Conservation (phyloP, 352 stramenopile species). For the Peronospora tabacina region DNA sequence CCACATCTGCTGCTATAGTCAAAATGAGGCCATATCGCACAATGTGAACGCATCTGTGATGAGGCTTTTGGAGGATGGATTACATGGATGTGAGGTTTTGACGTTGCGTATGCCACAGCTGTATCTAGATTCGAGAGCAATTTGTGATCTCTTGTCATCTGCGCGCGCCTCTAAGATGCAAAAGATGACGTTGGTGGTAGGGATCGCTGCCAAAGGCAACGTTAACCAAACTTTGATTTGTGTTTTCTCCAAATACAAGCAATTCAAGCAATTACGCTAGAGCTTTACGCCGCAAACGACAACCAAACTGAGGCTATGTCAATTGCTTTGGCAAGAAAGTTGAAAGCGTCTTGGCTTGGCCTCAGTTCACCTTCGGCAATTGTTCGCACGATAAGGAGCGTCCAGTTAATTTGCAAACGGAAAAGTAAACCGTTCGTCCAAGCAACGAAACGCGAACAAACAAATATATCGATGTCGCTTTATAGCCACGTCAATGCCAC, state of each 20-base stretch:
- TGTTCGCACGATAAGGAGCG: slow-evolving; percentile 1
- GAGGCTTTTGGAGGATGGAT: slow-evolving; percentile 35
- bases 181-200: slow-evolving; percentile 22
- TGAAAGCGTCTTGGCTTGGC: slow-evolving; percentile 22
- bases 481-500: slow-evolving; percentile 7
- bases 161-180: slow-evolving; percentile 16
- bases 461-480: slow-evolving; percentile 24
- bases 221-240: slow-evolving; percentile 1
- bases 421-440: slow-evolving; percentile 13
- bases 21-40: slow-evolving; percentile 6
- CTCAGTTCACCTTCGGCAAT: slow-evolving; percentile 2
- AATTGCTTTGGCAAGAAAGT: slow-evolving; percentile 10
- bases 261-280: slow-evolving; percentile 19
- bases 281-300: slow-evolving; percentile 14
- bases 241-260: slow-evolving; percentile 21
- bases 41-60: slow-evolving; percentile 18
- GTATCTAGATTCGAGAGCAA: slow-evolving; percentile 1
- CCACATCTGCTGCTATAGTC: slow-evolving; percentile 9
- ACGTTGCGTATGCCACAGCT: slow-evolving; percentile 30
- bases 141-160: slow-evolving; percentile 18
- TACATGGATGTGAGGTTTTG: slow-evolving; percentile 39
- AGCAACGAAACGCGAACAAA: slow-evolving; percentile 19
- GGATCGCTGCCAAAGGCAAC: neutral
- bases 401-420: neutral
- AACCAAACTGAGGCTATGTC: slow-evolving; percentile 4